These are phyloP conservation scores for Hypoxylon sp. DNA, from an alignment of 2,329 filamentous ascomycete genomes.

Conservation along the genomic window DNA sequence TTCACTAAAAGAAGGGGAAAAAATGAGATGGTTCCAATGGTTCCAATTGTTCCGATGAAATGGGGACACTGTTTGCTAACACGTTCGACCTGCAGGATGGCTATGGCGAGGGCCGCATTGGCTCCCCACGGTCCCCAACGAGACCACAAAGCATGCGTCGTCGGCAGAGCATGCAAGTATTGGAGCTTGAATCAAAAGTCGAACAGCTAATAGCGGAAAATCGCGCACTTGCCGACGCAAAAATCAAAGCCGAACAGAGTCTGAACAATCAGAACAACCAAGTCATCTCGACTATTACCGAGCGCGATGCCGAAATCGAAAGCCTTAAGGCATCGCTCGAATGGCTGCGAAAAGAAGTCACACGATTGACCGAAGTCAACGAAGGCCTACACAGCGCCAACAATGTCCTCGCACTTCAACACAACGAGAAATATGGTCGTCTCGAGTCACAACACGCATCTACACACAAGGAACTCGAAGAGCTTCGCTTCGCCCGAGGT, in stretches of 20 bases:
- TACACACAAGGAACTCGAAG: constrained; percentile 77
- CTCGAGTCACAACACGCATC: constrained; percentile 78
- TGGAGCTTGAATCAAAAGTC: constrained; percentile 89
- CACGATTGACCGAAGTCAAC: constrained; percentile 85
- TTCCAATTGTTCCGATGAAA: constrained; percentile 14
- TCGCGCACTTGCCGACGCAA: constrained; percentile 80
- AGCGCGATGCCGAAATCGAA: constrained; percentile 90
- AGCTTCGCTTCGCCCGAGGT: constrained; percentile 74
- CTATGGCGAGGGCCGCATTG: constrained; percentile 88
- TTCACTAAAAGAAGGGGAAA: constrained; percentile 4
- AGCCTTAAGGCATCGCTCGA: constrained; percentile 83
- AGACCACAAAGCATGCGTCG: constrained; percentile 96
- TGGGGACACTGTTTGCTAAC: constrained; percentile 41
- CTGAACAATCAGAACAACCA: constrained; percentile 75
- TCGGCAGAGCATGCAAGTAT: constrained; percentile 96
- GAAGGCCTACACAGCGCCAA: constrained; percentile 84
- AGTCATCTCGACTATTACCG: constrained; percentile 78
- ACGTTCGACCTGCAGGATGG: constrained; percentile 76
- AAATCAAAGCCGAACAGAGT: constrained; percentile 76
- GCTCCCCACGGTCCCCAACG: constrained; percentile 91
- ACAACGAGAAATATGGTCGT: constrained; percentile 77
- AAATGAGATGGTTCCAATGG: too few species aligned
- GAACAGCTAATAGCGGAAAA: constrained; percentile 91
- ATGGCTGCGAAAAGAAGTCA: constrained; percentile 85
- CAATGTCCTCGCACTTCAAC: constrained; percentile 79